Percentiles rank a stretch among this genome's conserved stretches.
Evolutionary conservation across 352 stramenopile species (phyloP).

Genomic region (Hyaloperonospora arabidopsidis): DNA sequence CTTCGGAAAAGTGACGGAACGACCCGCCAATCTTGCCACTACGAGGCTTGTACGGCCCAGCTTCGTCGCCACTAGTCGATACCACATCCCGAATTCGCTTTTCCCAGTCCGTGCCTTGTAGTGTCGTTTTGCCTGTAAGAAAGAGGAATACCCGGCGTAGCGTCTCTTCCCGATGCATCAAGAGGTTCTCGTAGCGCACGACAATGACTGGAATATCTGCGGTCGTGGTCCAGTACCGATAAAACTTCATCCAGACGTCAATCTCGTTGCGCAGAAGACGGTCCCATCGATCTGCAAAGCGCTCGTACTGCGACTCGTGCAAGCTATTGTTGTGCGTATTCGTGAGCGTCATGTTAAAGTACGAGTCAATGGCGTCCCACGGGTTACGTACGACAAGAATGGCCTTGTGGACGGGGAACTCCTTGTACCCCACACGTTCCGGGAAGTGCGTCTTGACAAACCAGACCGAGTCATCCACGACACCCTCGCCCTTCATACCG

Average conservation of each 20-base stretch:
- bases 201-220: constrained; percentile 87
- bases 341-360: constrained; percentile 97
- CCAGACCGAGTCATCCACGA: constrained; percentile 91
- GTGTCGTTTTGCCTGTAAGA: constrained; percentile 41
- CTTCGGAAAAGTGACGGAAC: constrained; percentile 75
- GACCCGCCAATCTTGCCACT: constrained; percentile 81
- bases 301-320: constrained; percentile 77
- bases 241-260: constrained; percentile 87
- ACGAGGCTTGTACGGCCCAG: constrained; percentile 72
- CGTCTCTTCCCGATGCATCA: constrained; percentile 72
- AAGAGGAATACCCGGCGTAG: constrained; percentile 79
- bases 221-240: constrained; percentile 86
- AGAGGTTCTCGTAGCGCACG: constrained; percentile 88
- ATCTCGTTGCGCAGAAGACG: constrained; percentile 87
- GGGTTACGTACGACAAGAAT: constrained; percentile 91
- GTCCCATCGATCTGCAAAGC: constrained; percentile 86
- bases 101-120: constrained; percentile 78
- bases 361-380: constrained; percentile 98
- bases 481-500: constrained; percentile 89
- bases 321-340: constrained; percentile 91
- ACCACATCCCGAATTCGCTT: constrained; percentile 57
- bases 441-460: constrained; percentile 99
- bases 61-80: constrained; percentile 45
- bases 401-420: constrained; percentile 64
- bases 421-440: constrained; percentile 90